A percentile compares a stretch with the other conserved stretches of the same genome.
These are phyloP conservation scores for Fomitopsis betulina DNA, from an alignment of 1,284 basidiomycete genomes.

Conservation along the genomic window DNA sequence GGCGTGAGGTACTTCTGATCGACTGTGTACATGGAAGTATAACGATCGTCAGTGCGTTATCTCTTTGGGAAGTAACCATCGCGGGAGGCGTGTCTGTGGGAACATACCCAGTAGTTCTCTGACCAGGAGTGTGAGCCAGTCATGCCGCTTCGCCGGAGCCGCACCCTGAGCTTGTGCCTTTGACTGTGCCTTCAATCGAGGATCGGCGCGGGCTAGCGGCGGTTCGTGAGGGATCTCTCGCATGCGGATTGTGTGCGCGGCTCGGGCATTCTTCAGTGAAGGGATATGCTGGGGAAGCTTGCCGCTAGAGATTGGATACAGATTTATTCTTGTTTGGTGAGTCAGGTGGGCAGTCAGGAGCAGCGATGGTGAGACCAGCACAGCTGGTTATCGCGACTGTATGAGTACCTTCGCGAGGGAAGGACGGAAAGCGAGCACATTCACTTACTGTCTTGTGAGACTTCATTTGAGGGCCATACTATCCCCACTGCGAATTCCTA, in stretches of 20 bases:
- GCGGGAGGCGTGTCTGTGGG: conserved; percentile 11
- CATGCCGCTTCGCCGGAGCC: conserved; percentile 39
- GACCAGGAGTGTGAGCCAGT: conserved; percentile 65
- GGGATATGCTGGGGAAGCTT: conserved; percentile 42
- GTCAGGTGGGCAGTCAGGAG: conserved; percentile 51
- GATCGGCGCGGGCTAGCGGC: conserved; percentile 6
- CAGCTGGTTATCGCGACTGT: conserved; percentile 32
- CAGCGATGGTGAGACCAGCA: conserved; percentile 50
- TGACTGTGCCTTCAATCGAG: conserved; percentile 5
- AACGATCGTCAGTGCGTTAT: conserved; percentile 3
- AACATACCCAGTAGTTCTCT: conserved; percentile 57
- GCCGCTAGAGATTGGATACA: conserved; percentile 40
- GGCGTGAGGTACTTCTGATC: conserved; percentile 69
- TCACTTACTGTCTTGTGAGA: conserved; percentile 50
- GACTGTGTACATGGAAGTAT: conserved; percentile 37
- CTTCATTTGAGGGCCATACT: conserved; percentile 65
- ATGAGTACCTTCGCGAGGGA: conserved; percentile 5
- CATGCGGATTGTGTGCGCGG: conserved; percentile 48
- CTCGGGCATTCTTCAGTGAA: conserved; percentile 41
- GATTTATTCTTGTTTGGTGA: conserved; percentile 38
- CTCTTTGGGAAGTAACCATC: conserved; percentile 2
- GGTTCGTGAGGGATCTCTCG: conserved; percentile 35
- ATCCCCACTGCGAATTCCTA: conserved; percentile 62
- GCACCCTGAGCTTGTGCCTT: conserved; percentile 9
- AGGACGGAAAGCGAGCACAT: conserved; percentile 7